These are phyloP conservation scores for Mycena floridula DNA, from an alignment of 768 basidiomycete species.

Conservation along the genomic window DNA sequence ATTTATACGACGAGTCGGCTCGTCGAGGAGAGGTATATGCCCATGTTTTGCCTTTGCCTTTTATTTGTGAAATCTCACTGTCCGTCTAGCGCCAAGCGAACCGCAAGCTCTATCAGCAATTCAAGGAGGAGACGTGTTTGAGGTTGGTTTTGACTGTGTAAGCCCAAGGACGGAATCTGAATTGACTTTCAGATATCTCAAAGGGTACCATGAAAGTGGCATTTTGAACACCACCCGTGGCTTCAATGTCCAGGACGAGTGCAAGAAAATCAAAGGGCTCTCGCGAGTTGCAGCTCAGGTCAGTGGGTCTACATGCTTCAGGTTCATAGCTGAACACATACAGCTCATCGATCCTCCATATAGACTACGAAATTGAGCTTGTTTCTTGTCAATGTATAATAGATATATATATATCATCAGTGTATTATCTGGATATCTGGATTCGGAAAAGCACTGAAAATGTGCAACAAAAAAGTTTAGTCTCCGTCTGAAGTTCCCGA, in stretches of 20 bases:
- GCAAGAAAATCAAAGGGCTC: slow-evolving; percentile 55
- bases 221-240: slow-evolving; percentile 44
- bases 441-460: too few species aligned
- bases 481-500: background rate
- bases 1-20: slow-evolving; percentile 71
- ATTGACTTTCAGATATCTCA: slow-evolving; percentile 67
- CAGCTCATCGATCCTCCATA: background rate
- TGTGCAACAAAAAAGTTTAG: too few species aligned
- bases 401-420: too few species aligned
- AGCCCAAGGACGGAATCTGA: too few species aligned
- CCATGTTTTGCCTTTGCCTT: background rate
- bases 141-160: too few species aligned
- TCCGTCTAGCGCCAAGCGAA: slow-evolving; percentile 59
- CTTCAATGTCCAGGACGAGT: slow-evolving; percentile 53
- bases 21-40: slow-evolving; percentile 59
- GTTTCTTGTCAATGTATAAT: too few species aligned
- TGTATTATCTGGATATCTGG: too few species aligned
- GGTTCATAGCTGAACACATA: too few species aligned
- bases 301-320: too few species aligned
- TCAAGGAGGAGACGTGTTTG: slow-evolving; percentile 71
- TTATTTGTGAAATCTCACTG: background rate
- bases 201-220: slow-evolving; percentile 46
- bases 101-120: slow-evolving; percentile 70
- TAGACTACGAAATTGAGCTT: too few species aligned
- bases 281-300: slow-evolving; percentile 36